phyloP scores from a whole-genome alignment of 208 protist species.

The Acanthamoeba rhysodes region DNA sequence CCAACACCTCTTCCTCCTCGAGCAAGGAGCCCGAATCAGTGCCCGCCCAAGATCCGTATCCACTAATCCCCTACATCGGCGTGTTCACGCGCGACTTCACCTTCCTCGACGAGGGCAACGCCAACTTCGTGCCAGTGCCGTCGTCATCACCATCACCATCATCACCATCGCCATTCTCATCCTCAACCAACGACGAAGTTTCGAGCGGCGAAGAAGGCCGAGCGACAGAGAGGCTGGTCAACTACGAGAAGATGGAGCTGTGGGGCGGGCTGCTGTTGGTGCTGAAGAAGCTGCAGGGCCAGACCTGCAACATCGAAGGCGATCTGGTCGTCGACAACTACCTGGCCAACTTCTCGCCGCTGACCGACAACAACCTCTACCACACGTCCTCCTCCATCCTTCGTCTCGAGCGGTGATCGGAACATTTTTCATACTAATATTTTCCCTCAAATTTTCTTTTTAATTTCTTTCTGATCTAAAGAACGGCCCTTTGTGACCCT shows the following conservation, averaged over 20 bases:
- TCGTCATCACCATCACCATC: no score
- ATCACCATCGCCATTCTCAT: no score
- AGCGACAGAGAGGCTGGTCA: not conserved
- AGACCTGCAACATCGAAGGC: slow-evolving; percentile 48
- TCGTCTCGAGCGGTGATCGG: not conserved
- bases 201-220: not conserved
- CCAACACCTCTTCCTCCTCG: no score
- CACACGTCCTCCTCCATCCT: slow-evolving; percentile 73
- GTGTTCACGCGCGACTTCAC: slow-evolving; percentile 66
- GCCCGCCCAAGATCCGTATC: not conserved
- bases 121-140: not conserved
- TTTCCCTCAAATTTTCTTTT: no score
- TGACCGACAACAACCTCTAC: slow-evolving; percentile 72
- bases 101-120: slow-evolving; percentile 66
- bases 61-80: slow-evolving; percentile 42
- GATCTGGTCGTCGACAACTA: slow-evolving; percentile 60
- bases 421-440: no score
- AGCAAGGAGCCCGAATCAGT: no score
- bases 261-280: slow-evolving; percentile 26
- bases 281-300: slow-evolving; percentile 45
- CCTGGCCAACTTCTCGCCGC: slow-evolving; percentile 70
- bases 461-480: no score
- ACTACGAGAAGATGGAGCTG: slow-evolving; percentile 75
- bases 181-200: not conserved
- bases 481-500: no score